Evolutionary conservation across 176 grass and related monocot species (phyloP).

Genomic region (Dendrocalamus sinicus): DNA sequence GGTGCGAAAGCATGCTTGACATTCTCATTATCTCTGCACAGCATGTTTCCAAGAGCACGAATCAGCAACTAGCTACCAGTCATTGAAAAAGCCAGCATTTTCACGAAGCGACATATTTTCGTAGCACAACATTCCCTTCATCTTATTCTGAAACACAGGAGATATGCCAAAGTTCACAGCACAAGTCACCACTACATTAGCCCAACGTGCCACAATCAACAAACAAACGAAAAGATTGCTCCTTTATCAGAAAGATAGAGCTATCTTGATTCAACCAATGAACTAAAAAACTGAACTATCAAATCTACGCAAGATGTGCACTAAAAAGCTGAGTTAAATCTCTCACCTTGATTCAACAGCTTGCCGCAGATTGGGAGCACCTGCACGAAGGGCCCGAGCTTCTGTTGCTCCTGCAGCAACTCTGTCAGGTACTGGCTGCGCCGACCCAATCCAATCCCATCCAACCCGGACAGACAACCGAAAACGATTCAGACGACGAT

Average conservation of each 20-base stretch:
- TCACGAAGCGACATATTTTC: not conserved
- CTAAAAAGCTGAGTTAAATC: not conserved
- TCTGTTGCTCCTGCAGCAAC: slow-evolving; percentile 82
- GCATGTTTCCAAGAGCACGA: not conserved
- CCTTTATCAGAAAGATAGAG: slow-evolving; percentile 17
- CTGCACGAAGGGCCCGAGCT: slow-evolving; percentile 82
- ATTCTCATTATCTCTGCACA: slow-evolving; percentile 80
- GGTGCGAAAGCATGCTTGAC: slow-evolving; percentile 57
- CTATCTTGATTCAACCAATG: not conserved
- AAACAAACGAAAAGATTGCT: slow-evolving; percentile 19
- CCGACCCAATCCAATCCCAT: slow-evolving; percentile 31
- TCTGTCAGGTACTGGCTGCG: slow-evolving; percentile 77
- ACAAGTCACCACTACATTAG: not conserved
- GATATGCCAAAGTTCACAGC: not conserved
- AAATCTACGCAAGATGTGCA: slow-evolving; percentile 35
- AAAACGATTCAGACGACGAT: slow-evolving; percentile 40
- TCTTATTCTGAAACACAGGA: not conserved
- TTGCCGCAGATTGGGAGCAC: slow-evolving; percentile 85
- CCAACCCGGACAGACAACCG: not conserved
- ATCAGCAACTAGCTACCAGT: not conserved
- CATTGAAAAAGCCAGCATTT: slow-evolving; percentile 30
- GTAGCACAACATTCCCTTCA: not conserved
- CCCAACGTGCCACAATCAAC: slow-evolving; percentile 30
- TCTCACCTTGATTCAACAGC: slow-evolving; percentile 69
- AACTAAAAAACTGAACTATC: not conserved